Evolutionary conservation across 2,329 filamentous ascomycete species (phyloP).

Genomic region (Ascochyta fabae): DNA sequence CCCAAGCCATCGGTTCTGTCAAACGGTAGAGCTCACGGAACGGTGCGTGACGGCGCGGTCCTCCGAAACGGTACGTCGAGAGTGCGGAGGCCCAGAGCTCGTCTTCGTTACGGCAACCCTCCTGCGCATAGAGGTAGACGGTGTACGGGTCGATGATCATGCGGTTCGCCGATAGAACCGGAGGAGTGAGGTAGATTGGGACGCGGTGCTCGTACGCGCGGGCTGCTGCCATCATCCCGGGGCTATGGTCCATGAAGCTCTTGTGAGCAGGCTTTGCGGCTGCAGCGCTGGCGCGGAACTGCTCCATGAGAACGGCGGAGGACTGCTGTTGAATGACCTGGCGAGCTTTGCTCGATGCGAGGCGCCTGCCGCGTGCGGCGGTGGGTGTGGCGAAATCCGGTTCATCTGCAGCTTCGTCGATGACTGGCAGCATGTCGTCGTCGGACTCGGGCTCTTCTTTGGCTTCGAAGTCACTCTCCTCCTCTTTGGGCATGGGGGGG

Average conservation of each 20-base stretch:
- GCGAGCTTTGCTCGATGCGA: slow-evolving; percentile 21
- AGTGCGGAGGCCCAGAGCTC: background rate
- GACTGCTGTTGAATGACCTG: slow-evolving; percentile 16
- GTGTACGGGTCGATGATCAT: slow-evolving; percentile 25
- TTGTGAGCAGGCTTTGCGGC: slow-evolving; percentile 1
- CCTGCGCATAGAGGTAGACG: slow-evolving; percentile 11
- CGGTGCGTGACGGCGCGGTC: slow-evolving; percentile 23
- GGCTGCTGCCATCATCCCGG: slow-evolving; percentile 16
- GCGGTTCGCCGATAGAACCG: slow-evolving; percentile 24
- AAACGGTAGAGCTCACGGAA: slow-evolving; percentile 25
- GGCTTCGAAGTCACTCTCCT: slow-evolving; percentile 27
- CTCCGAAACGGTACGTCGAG: slow-evolving; percentile 21
- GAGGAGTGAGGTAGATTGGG: slow-evolving; percentile 23
- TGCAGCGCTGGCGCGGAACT: background rate
- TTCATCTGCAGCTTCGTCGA: slow-evolving; percentile 3
- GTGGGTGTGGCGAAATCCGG: slow-evolving; percentile 3
- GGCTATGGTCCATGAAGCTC: background rate
- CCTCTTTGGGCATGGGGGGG: slow-evolving; percentile 1
- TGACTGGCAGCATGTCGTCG: slow-evolving; percentile 9
- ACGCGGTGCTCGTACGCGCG: slow-evolving; percentile 7
- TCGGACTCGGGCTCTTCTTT: slow-evolving; percentile 18
- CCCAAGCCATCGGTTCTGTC: slow-evolving; percentile 6
- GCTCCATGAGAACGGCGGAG: slow-evolving; percentile 1
- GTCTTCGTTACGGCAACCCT: slow-evolving; percentile 6
- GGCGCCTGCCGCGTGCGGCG: slow-evolving; percentile 5